Conservation (phyloP, 2,329 filamentous ascomycete species). For the Leptographium wingfieldii region DNA sequence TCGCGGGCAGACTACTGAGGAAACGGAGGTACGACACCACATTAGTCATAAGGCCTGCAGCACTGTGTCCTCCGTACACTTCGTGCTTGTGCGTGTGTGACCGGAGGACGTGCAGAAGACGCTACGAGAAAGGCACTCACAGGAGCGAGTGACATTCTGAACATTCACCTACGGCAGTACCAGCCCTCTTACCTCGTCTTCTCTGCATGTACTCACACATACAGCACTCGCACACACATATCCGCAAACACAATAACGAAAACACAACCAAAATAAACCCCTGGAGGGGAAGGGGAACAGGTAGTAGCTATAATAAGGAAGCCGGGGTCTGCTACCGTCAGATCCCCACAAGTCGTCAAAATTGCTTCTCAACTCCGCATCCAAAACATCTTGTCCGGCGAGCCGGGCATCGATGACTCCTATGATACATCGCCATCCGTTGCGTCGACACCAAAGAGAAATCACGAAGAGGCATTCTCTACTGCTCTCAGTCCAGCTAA, state of each 20-base stretch:
- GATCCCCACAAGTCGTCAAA: conserved; percentile 29
- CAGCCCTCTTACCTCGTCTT: neutral
- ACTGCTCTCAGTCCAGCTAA: neutral
- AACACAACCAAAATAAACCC: neutral
- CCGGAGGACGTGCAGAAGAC: neutral
- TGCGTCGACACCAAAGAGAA: conserved; percentile 23
- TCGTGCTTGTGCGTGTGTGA: neutral
- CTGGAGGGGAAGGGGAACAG: neutral
- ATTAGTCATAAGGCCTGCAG: neutral
- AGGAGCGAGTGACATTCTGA: neutral
- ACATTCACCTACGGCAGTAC: neutral
- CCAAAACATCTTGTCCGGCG: conserved; percentile 37
- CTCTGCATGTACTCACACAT: neutral
- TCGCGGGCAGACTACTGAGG: neutral
- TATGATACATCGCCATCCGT: conserved; percentile 17
- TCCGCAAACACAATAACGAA: neutral
- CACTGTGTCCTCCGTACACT: neutral
- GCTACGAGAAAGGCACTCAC: neutral
- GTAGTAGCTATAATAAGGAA: conserved; percentile 7
- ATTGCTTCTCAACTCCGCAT: conserved; percentile 39
- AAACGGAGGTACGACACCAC: neutral
- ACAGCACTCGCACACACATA: conserved; percentile 6
- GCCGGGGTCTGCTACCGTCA: conserved; percentile 20
- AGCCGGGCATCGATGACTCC: conserved; percentile 26
- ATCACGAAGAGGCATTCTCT: conserved; percentile 23